Conservation (phyloP, 208 protist species). For the Crithidia sp. region DNA sequence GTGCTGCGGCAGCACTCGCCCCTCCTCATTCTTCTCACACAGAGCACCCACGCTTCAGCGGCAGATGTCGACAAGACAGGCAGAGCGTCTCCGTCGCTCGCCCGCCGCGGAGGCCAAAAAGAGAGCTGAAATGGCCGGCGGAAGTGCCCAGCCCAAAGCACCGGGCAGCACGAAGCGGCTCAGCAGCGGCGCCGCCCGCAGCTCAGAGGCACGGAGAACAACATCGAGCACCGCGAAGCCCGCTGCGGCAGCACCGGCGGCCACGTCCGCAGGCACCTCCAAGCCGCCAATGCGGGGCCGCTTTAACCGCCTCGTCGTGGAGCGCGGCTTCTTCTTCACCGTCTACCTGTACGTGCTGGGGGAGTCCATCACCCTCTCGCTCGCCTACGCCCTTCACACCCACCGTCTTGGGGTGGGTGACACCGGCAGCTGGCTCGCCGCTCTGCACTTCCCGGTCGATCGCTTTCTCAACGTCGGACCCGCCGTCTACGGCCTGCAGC, state of each 20-base stretch:
- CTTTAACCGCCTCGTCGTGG: slow-evolving; percentile 66
- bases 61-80: slow-evolving; percentile 17
- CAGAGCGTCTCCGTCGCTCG: slow-evolving; percentile 19
- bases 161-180: not conserved
- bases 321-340: slow-evolving; percentile 60
- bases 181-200: not conserved
- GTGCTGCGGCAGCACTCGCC: not conserved
- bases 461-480: slow-evolving; percentile 49
- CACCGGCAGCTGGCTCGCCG: slow-evolving; percentile 42
- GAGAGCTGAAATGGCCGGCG: not conserved
- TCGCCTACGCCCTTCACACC: slow-evolving; percentile 68
- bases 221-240: not conserved
- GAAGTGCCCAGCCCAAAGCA: not conserved
- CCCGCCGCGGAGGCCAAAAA: not conserved
- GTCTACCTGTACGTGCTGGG: slow-evolving; percentile 72
- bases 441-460: slow-evolving; percentile 29
- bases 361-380: slow-evolving; percentile 55
- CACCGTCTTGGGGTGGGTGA: slow-evolving; percentile 65
- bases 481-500: slow-evolving; percentile 44
- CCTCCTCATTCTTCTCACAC: not conserved
- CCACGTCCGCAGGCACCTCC: slow-evolving; percentile 1
- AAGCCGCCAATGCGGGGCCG: slow-evolving; percentile 54
- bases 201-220: not conserved
- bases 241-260: not conserved
- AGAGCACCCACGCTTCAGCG: not conserved